Conservation (phyloP, 2,329 filamentous ascomycete species). For the Periconia sp. region DNA sequence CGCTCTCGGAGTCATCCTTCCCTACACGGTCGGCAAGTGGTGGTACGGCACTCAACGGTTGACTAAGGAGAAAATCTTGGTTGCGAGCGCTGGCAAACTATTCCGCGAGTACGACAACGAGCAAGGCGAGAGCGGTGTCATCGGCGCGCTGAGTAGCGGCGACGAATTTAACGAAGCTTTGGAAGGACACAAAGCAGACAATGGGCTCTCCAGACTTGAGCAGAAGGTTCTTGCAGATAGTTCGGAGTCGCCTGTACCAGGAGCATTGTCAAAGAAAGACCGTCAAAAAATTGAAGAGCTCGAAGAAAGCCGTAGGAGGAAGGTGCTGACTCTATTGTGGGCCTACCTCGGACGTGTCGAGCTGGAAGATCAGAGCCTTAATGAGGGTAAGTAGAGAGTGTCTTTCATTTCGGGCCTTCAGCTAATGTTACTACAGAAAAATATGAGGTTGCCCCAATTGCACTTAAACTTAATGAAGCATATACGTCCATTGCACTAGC, state of each 20-base stretch:
- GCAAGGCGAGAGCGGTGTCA: constrained; percentile 78
- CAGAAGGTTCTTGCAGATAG: constrained; percentile 74
- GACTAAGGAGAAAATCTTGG: constrained; percentile 91
- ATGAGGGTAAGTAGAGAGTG: no score
- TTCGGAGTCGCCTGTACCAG: constrained; percentile 58
- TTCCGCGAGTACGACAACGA: constrained; percentile 92
- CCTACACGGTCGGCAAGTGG: constrained; percentile 94
- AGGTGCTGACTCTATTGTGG: constrained; percentile 90
- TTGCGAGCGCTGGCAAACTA: constrained; percentile 91
- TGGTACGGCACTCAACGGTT: constrained; percentile 96
- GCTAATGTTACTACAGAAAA: no score
- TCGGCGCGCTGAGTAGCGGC: constrained; percentile 81
- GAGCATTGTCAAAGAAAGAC: constrained; percentile 74
- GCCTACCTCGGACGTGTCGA: constrained; percentile 91
- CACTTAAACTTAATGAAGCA: constrained; percentile 82
- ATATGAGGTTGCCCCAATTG: constrained; percentile 86
- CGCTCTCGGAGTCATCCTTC: constrained; percentile 86
- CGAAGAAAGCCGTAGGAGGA: constrained; percentile 80
- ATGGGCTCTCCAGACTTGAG: constrained; percentile 82
- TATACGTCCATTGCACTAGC: constrained; percentile 87
- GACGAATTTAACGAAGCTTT: constrained; percentile 82
- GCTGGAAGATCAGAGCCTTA: constrained; percentile 76
- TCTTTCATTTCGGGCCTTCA: no score
- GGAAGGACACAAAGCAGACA: constrained; percentile 78
- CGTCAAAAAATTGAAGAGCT: constrained; percentile 77